A percentile compares a stretch with the other conserved stretches of the same genome.
Conservation (phyloP, 495 filamentous ascomycete genomes). For the Aspergillus carlsbadensis region DNA sequence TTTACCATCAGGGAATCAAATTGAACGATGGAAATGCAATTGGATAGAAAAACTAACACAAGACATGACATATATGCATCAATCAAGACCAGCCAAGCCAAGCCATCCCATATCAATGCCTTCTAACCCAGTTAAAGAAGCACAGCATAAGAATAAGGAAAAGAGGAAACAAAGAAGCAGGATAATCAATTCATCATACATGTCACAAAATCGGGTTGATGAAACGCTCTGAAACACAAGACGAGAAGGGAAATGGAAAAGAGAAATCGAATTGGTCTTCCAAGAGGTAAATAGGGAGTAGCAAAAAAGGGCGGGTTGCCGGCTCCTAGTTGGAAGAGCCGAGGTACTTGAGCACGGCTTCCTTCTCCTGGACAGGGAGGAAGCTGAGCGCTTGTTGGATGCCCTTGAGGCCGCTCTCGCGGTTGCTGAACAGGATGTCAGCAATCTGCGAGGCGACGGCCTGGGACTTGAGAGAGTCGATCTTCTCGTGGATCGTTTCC, state of each 20-base stretch:
- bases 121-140: conserved; percentile 10
- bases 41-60: conserved; percentile 10
- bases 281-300: neutral
- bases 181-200: conserved; percentile 3
- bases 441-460: conserved; percentile 77
- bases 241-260: conserved; percentile 5
- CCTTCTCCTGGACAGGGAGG: conserved; percentile 83
- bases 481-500: conserved; percentile 71
- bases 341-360: conserved; percentile 77
- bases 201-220: conserved; percentile 8
- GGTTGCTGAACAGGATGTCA: conserved; percentile 67
- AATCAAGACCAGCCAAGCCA: conserved; percentile 8
- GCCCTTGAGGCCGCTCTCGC: conserved; percentile 80
- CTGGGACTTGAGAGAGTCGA: conserved; percentile 77
- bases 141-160: conserved; percentile 1
- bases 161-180: neutral
- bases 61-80: conserved; percentile 11
- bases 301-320: conserved; percentile 1
- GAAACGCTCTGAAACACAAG: conserved; percentile 15
- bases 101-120: conserved; percentile 11
- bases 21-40: neutral
- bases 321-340: conserved; percentile 35
- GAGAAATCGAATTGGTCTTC: neutral
- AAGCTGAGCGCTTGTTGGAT: conserved; percentile 80
- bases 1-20: neutral